Base-by-base conservation (phyloP, 306 rosid species). In the Luffa acutangula region DNA sequence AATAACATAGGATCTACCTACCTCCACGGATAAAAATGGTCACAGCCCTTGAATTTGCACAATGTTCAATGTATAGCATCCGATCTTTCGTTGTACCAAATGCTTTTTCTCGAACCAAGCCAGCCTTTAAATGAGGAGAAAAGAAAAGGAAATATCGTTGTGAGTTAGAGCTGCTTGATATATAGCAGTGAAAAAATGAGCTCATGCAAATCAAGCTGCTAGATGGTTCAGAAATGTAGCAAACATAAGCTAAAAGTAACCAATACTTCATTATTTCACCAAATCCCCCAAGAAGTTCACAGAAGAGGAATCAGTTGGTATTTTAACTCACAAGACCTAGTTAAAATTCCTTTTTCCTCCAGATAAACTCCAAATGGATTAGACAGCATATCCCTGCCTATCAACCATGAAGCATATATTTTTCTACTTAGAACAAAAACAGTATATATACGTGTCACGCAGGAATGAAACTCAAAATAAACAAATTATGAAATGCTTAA, bases 51-150 rank as follows among this genome's bases (percentile, higher is more conserved):
- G 99, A 96, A 82, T 96, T 96, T 54, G 99, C 99, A 90, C 99
- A 93, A 79, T 88, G 99, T 84, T 96, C 99, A 81, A 96, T 90
- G 90, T 93, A 93, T 78, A 96, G 76, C 98, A 96, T 96, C 66
- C 98, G 89, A 71, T 93, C 99, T 89, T 96, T 96, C 4, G 99
- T 96, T 58, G 98, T 96, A 51, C 99, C 98, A 86, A 96, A 96
- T 59, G 98, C 39, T 82, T 90, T 96, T 81, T 96, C 99, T 25
- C 97, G 92, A 80, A 96, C 99, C 82, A 96, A 60, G 36, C 99
- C 99, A 85, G 99, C 97, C 99, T 96, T 53, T 41, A 4, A 69
- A 64, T 25, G 3, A 52, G 17, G 33, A 75, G 33, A 49, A 52
- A 17, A 41, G 46, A 64, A 21, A 37, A 33, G 37, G 2, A 11